Evolutionary conservation across 352 stramenopile species (phyloP).

Genomic region (Phytophthora sp.): DNA sequence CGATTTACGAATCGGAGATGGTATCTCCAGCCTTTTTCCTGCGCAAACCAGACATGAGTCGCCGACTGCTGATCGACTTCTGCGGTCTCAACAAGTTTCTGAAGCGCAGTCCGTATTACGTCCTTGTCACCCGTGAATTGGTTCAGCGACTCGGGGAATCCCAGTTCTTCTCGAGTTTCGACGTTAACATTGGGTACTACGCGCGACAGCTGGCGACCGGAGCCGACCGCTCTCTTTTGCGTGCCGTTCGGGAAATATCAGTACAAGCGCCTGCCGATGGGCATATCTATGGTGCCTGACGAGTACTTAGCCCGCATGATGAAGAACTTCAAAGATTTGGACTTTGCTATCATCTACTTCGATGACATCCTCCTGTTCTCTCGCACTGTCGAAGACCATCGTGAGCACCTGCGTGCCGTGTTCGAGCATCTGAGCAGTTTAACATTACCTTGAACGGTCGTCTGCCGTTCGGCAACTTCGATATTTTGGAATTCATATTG

Average conservation of each 20-base stretch:
- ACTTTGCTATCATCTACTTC: slow-evolving; percentile 20
- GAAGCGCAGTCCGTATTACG: slow-evolving; percentile 2
- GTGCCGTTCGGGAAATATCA: slow-evolving; percentile 11
- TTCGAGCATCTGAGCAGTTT: background rate
- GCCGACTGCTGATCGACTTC: slow-evolving; percentile 11
- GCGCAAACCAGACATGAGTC: slow-evolving; percentile 6
- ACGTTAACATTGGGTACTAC: slow-evolving; percentile 21
- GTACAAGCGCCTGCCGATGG: background rate
- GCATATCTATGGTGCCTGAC: slow-evolving; percentile 6
- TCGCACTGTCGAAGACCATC: slow-evolving; percentile 3
- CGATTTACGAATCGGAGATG: slow-evolving; percentile 15
- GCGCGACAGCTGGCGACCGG: background rate
- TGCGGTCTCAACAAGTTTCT: slow-evolving; percentile 12
- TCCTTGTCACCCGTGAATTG: background rate
- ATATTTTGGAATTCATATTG: background rate
- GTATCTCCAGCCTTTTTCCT: slow-evolving; percentile 15
- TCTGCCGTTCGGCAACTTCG: background rate
- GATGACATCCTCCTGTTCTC: slow-evolving; percentile 20
- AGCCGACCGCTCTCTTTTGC: slow-evolving; percentile 8
- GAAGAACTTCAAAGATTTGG: slow-evolving; percentile 4
- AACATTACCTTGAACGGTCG: slow-evolving; percentile 8
- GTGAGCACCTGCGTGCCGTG: slow-evolving; percentile 7
- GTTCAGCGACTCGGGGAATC: background rate
- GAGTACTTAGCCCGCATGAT: slow-evolving; percentile 20
- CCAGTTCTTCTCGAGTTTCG: slow-evolving; percentile 9